These are phyloP conservation scores for Colletotrichum orchidophilum DNA, from an alignment of 2,329 filamentous ascomycete species.

Conservation along the genomic window DNA sequence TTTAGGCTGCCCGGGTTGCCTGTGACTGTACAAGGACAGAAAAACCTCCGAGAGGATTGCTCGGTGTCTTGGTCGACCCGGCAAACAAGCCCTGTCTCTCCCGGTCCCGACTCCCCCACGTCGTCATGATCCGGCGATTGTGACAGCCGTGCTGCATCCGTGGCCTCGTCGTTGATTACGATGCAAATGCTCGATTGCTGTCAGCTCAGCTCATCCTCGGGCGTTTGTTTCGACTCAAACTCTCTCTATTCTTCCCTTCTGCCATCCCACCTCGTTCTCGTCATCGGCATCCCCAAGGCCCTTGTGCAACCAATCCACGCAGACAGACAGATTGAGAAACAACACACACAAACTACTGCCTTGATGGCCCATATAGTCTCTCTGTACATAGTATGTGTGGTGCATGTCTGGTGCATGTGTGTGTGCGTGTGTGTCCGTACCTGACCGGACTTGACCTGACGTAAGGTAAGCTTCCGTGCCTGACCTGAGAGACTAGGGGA, in stretches of 20 bases:
- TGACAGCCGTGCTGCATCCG: not conserved
- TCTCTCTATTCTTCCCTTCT: not conserved
- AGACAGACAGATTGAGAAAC: not conserved
- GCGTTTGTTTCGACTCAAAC: not conserved
- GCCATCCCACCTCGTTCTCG: constrained; percentile 19
- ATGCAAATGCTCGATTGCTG: not conserved
- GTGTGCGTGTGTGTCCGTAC: not conserved
- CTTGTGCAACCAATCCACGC: not conserved
- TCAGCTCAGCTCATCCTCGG: not conserved
- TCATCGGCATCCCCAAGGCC: constrained; percentile 1
- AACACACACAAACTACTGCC: not conserved
- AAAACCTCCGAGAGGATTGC: constrained; percentile 5
- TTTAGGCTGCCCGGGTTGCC: not conserved
- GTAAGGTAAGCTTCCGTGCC: not conserved
- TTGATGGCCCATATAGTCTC: not conserved
- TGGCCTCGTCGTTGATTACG: not conserved
- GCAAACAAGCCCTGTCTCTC: not conserved
- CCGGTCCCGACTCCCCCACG: not conserved
- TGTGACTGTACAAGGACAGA: not conserved
- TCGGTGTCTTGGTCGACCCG: not conserved
- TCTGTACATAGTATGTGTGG: not conserved
- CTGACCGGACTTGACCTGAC: not conserved
- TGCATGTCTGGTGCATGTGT: no score
- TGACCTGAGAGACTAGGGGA: not conserved
- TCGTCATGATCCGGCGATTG: not conserved